Evolutionary conservation across 2,329 filamentous ascomycete species (phyloP).

Genomic region (Botrytis squamosa): DNA sequence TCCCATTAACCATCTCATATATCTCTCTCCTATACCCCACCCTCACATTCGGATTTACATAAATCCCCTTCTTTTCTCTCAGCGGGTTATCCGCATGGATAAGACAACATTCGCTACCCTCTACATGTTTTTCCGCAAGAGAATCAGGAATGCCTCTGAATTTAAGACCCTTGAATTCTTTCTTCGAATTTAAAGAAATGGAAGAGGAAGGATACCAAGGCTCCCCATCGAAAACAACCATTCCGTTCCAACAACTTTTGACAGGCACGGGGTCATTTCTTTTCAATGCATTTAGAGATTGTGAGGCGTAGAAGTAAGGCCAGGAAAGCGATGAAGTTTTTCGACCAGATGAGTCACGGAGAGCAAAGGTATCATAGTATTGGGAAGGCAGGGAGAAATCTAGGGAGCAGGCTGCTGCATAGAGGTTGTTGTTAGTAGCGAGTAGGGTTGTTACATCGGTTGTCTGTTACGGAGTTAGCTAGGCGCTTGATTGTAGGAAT

Average conservation of each 20-base stretch:
- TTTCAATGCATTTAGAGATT: conserved; percentile 54
- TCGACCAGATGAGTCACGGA: conserved; percentile 47
- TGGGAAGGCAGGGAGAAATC: conserved; percentile 55
- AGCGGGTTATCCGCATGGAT: conserved; percentile 61
- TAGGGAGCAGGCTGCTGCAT: conserved; percentile 60
- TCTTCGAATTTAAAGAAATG: not conserved
- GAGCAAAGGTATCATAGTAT: conserved; percentile 63
- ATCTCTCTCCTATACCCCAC: conserved; percentile 61
- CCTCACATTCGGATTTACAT: conserved; percentile 64
- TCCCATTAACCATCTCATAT: conserved; percentile 39
- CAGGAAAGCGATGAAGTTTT: conserved; percentile 53
- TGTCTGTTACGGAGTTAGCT: conserved; percentile 40
- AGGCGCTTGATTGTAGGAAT: not conserved
- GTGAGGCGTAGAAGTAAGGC: conserved; percentile 54
- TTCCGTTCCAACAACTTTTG: conserved; percentile 56
- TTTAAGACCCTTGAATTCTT: conserved; percentile 40
- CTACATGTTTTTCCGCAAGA: conserved; percentile 61
- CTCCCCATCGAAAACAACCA: conserved; percentile 52
- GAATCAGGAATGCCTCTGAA: conserved; percentile 64
- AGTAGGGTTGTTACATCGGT: conserved; percentile 56
- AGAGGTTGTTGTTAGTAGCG: conserved; percentile 55
- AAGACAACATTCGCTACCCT: conserved; percentile 79
- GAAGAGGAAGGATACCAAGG: conserved; percentile 47
- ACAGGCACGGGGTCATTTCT: conserved; percentile 51
- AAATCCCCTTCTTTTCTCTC: conserved; percentile 60